Evolutionary conservation across 176 grass and related monocot species (phyloP).

Genomic region (Cenchrus americanus): DNA sequence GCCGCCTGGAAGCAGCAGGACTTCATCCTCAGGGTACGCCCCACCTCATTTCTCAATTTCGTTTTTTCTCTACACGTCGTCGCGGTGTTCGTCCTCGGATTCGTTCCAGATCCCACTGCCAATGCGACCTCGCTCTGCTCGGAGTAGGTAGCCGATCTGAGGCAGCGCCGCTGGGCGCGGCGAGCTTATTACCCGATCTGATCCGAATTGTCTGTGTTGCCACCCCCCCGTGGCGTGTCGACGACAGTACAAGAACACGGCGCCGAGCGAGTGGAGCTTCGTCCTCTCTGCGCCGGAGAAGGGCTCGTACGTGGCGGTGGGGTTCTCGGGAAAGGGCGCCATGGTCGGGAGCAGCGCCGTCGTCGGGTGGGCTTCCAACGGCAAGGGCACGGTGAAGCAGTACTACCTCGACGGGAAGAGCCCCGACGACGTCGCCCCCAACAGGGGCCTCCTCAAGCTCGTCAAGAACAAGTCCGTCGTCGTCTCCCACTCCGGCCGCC

Average conservation of each 20-base stretch:
- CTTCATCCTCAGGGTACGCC: conserved; percentile 75
- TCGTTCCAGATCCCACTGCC: conserved; percentile 13
- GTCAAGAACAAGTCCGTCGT: conserved; percentile 50
- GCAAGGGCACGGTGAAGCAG: conserved; percentile 62
- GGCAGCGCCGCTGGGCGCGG: background rate
- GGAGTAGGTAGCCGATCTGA: background rate
- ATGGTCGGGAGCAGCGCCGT: conserved; percentile 96
- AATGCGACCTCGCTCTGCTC: background rate
- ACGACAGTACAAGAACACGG: conserved; percentile 75
- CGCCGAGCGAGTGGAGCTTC: conserved; percentile 76
- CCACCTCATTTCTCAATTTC: background rate
- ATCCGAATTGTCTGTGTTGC: background rate
- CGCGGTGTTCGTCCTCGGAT: background rate
- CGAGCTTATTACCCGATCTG: background rate
- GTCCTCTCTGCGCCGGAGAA: conserved; percentile 81
- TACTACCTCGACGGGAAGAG: conserved; percentile 69
- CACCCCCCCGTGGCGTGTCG: background rate
- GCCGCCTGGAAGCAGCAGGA: conserved; percentile 68
- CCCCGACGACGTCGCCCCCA: conserved; percentile 46
- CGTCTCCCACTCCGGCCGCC: conserved; percentile 38
- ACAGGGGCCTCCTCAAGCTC: conserved; percentile 59
- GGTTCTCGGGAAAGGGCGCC: conserved; percentile 75
- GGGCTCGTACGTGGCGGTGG: conserved; percentile 66
- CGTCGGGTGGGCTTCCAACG: conserved; percentile 60
- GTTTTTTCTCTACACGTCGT: accelerated